These are phyloP conservation scores for Trichoderma lentiforme DNA, from an alignment of 2,329 filamentous ascomycete genomes.

Conservation along the genomic window DNA sequence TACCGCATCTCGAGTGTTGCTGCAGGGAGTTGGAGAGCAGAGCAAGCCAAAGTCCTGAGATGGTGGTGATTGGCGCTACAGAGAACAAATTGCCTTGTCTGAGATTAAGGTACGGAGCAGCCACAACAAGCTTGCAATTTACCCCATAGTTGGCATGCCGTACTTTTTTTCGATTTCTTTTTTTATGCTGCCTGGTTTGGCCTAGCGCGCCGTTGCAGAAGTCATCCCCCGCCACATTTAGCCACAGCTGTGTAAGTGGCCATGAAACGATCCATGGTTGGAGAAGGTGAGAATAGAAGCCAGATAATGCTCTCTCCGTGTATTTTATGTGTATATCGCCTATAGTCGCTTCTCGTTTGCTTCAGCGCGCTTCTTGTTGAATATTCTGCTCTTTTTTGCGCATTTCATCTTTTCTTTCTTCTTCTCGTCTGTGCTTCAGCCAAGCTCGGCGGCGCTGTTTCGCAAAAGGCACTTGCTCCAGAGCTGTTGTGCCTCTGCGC, in stretches of 20 bases:
- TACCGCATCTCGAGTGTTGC: slow-evolving; percentile 11
- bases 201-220: not conserved
- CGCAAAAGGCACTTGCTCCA: not conserved
- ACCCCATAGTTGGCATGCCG: not conserved
- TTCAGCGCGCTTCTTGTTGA: not conserved
- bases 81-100: slow-evolving; percentile 5
- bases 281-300: not conserved
- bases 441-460: slow-evolving; percentile 13
- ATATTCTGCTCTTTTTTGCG: not conserved
- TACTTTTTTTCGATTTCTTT: not conserved
- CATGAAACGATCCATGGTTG: not conserved
- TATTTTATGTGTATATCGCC: not conserved
- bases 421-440: not conserved
- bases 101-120: not conserved
- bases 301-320: not conserved
- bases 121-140: not conserved
- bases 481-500: not conserved
- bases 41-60: not conserved
- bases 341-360: not conserved
- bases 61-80: not conserved
- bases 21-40: not conserved
- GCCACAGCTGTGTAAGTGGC: slow-evolving; percentile 17
- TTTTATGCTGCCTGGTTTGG: not conserved
- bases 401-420: not conserved
- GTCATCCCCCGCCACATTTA: slow-evolving; percentile 5